phyloP scores from a whole-genome alignment of 1,139 yeast species.

The Protomyces macrosporus region DNA sequence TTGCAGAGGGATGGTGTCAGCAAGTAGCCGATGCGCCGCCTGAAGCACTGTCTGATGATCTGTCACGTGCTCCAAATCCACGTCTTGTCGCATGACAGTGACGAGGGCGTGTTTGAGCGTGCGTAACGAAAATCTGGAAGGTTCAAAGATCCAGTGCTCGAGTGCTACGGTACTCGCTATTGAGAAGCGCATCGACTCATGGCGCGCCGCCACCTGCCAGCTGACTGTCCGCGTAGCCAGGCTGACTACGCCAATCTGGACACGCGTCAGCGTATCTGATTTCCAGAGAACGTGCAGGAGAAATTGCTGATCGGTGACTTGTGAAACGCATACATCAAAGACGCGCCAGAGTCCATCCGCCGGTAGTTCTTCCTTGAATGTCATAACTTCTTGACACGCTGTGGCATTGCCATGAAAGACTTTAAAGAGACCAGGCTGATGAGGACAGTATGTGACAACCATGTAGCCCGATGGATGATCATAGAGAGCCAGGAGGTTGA shows the following conservation, averaged over 20 bases:
- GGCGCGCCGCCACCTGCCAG: constrained; percentile 3
- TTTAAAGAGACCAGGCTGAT: constrained; percentile 20
- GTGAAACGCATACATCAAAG: neutral
- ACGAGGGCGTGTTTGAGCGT: neutral
- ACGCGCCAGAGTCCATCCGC: constrained; percentile 15
- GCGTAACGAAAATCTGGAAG: neutral
- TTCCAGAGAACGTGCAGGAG: constrained; percentile 19
- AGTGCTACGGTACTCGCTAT: neutral
- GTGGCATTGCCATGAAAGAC: constrained; percentile 8
- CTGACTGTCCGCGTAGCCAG: neutral
- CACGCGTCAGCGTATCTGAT: constrained; percentile 12
- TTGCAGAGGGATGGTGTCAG: neutral
- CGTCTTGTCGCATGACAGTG: neutral
- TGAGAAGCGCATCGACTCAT: neutral
- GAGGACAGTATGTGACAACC: constrained; percentile 23
- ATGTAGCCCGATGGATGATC: constrained; percentile 1
- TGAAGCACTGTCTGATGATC: neutral
- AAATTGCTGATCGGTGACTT: neutral
- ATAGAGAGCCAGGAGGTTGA: neutral
- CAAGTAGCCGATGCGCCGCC: neutral
- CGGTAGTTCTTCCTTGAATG: constrained; percentile 9
- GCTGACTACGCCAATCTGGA: constrained; percentile 6
- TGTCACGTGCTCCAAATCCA: neutral
- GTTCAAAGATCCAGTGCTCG: constrained; percentile 6
- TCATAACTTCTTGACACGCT: constrained; percentile 1